phyloP scores from a whole-genome alignment of 2,329 filamentous ascomycete genomes.

The Claviceps sp. region DNA sequence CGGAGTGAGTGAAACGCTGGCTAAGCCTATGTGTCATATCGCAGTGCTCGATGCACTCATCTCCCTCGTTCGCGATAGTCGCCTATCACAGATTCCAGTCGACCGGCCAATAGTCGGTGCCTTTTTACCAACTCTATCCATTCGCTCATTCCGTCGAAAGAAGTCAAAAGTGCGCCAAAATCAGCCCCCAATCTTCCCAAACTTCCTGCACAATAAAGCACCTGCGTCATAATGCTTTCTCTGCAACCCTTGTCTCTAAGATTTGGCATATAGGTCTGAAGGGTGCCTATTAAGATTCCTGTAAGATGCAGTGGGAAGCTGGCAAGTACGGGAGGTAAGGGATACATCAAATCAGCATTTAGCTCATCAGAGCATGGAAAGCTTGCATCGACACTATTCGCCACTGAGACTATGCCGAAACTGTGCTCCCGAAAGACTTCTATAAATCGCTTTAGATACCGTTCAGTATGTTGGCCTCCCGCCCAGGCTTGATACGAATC shows the following conservation, averaged over 20 bases:
- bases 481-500: slow-evolving; percentile 37
- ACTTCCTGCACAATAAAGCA: slow-evolving; percentile 85
- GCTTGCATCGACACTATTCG: slow-evolving; percentile 60
- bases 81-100: slow-evolving; percentile 56
- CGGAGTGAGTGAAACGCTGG: no score
- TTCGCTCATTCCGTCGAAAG: slow-evolving; percentile 44
- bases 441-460: slow-evolving; percentile 88
- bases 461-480: slow-evolving; percentile 81
- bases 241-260: slow-evolving; percentile 66
- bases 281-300: slow-evolving; percentile 63
- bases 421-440: slow-evolving; percentile 97
- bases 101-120: slow-evolving; percentile 71
- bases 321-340: slow-evolving; percentile 61
- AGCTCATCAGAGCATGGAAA: slow-evolving; percentile 11
- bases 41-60: not conserved
- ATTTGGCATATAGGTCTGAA: slow-evolving; percentile 65
- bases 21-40: no score
- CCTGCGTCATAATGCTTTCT: slow-evolving; percentile 83
- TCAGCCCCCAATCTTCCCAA: slow-evolving; percentile 82
- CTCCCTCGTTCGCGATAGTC: slow-evolving; percentile 27
- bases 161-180: slow-evolving; percentile 70
- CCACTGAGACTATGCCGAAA: slow-evolving; percentile 90
- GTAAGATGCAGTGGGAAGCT: slow-evolving; percentile 79
- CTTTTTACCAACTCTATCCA: slow-evolving; percentile 87
- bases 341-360: slow-evolving; percentile 28